phyloP scores from a whole-genome alignment of 2,329 filamentous ascomycete genomes.

The Graphiopsis chlorocephala region DNA sequence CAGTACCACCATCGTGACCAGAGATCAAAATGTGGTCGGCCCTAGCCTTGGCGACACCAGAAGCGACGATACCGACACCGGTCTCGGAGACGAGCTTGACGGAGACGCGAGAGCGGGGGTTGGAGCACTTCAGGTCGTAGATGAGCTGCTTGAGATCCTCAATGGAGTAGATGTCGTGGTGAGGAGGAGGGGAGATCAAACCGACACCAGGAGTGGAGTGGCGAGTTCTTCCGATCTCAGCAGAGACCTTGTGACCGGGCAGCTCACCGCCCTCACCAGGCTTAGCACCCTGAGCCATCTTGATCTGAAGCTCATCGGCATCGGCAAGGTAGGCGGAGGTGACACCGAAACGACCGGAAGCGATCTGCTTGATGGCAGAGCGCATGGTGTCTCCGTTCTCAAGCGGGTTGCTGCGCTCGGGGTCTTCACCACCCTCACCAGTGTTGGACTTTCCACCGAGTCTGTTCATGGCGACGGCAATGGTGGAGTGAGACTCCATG shows the following conservation, averaged over 20 bases:
- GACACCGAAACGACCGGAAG: constrained; percentile 92
- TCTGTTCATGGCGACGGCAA: constrained; percentile 95
- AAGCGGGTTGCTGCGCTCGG: constrained; percentile 81
- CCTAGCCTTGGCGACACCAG: constrained; percentile 95
- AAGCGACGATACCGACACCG: constrained; percentile 94
- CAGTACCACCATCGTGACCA: constrained; percentile 93
- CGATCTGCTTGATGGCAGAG: constrained; percentile 96
- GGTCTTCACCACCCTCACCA: constrained; percentile 93
- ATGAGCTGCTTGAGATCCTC: constrained; percentile 97
- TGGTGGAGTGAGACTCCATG: constrained; percentile 95
- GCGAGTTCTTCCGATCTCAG: constrained; percentile 87
- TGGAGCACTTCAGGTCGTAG: constrained; percentile 95
- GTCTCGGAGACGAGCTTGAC: constrained; percentile 98
- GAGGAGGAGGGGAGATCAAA: constrained; percentile 90
- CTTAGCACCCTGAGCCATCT: constrained; percentile 99
- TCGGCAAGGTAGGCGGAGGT: constrained; percentile 93
- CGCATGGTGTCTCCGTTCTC: constrained; percentile 95
- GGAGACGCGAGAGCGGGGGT: constrained; percentile 85
- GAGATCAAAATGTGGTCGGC: constrained; percentile 96
- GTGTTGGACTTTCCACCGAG: constrained; percentile 97
- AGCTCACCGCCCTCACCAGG: constrained; percentile 96
- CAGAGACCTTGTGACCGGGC: constrained; percentile 93
- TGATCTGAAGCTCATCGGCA: constrained; percentile 95
- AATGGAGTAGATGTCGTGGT: constrained; percentile 98
- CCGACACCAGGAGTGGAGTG: constrained; percentile 96